A percentile compares a stretch with the other conserved stretches of the same genome.
Conservation (phyloP, 2,329 filamentous ascomycete genomes). For the Apiospora aurea region DNA sequence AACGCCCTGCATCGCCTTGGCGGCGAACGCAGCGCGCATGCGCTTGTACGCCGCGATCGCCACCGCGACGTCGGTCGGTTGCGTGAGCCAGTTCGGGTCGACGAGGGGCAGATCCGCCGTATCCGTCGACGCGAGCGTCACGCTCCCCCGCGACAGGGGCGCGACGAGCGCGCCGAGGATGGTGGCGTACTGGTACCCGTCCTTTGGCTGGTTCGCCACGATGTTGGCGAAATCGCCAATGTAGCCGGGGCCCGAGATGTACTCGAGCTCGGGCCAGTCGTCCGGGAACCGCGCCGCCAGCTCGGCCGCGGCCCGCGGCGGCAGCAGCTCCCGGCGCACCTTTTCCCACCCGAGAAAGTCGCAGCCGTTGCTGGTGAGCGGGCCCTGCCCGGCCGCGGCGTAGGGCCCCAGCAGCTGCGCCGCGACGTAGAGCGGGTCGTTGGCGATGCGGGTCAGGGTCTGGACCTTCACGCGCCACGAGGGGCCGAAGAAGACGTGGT, state of each 20-base stretch:
- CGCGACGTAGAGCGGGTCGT: conserved; percentile 26
- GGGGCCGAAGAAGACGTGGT: conserved; percentile 46
- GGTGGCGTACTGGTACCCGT: conserved; percentile 28
- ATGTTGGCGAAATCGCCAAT: conserved; percentile 28
- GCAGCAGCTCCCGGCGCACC: conserved; percentile 35
- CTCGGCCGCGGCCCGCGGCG: background rate
- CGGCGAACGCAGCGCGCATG: conserved; percentile 42
- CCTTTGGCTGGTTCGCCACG: conserved; percentile 25
- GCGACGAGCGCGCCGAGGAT: conserved; percentile 47
- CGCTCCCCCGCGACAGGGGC: conserved; percentile 29
- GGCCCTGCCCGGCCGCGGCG: conserved; percentile 10
- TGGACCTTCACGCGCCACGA: conserved; percentile 31
- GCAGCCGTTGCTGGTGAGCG: conserved; percentile 19
- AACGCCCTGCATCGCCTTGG: conserved; percentile 24
- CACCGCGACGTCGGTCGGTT: conserved; percentile 51
- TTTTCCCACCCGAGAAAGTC: conserved; percentile 40
- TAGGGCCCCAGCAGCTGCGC: conserved; percentile 12
- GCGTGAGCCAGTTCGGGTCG: conserved; percentile 54
- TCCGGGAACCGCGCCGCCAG: conserved; percentile 34
- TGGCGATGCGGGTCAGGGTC: conserved; percentile 27
- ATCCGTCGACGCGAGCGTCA: conserved; percentile 29
- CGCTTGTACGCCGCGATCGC: conserved; percentile 52
- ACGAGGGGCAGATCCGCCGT: conserved; percentile 40
- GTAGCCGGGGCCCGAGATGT: conserved; percentile 29
- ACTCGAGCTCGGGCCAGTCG: conserved; percentile 38